Percentiles rank a stretch among this genome's conserved stretches.
These are phyloP conservation scores for Claviceps sp. DNA, from an alignment of 2,329 filamentous ascomycete genomes.

Conservation along the genomic window DNA sequence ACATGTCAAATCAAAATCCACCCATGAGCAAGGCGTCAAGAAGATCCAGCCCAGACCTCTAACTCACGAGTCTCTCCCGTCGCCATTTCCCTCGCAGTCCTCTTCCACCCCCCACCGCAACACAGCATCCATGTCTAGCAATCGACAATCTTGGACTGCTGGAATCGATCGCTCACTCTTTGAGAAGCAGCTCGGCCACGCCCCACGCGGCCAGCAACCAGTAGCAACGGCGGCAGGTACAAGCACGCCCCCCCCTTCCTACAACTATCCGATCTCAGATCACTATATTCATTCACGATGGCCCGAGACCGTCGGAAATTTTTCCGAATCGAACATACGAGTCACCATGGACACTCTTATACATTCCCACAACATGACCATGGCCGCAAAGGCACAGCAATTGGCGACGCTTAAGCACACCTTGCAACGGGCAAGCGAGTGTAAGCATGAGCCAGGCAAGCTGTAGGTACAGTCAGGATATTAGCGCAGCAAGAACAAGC, in stretches of 20 bases:
- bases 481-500: not conserved
- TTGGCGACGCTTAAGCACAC: not conserved
- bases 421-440: not conserved
- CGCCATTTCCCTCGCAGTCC: not conserved
- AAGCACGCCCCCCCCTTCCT: not conserved
- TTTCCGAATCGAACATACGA: conserved; percentile 2
- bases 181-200: not conserved
- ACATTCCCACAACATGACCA: not conserved
- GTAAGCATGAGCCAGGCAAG: not conserved
- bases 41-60: not conserved
- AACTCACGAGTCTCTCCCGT: not conserved
- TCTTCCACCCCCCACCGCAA: too few species aligned
- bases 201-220: not conserved
- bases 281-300: not conserved
- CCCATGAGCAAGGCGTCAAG: not conserved
- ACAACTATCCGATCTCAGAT: not conserved
- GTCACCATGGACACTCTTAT: conserved; percentile 1
- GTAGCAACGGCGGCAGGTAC: not conserved
- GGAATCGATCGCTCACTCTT: not conserved
- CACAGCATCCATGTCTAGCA: not conserved
- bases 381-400: not conserved
- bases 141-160: not conserved
- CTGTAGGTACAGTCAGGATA: too few species aligned
- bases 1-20: not conserved
- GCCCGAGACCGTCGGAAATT: not conserved